Percentiles rank a stretch among this genome's conserved stretches.
Evolutionary conservation across 179 eudicot species (phyloP).

Genomic region (Camellia oleifera): DNA sequence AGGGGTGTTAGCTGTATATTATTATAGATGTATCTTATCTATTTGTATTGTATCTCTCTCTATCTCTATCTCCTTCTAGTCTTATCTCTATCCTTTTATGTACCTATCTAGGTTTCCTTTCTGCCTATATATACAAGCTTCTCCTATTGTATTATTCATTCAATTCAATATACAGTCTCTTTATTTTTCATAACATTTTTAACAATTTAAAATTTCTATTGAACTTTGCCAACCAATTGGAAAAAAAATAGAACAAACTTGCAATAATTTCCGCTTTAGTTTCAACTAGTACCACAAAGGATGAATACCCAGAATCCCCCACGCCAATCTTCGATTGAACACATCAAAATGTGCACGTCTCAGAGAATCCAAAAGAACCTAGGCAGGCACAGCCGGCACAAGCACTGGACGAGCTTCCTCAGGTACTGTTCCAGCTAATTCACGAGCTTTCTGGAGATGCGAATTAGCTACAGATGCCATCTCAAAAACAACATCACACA

Average conservation of each 20-base stretch:
- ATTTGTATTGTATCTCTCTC: too few relatives aligned
- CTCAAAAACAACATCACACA: conserved; percentile 70
- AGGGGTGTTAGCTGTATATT: too few relatives aligned
- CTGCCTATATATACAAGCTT: too few relatives aligned
- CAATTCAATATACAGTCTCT: too few relatives aligned
- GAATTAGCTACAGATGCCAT: conserved; percentile 87
- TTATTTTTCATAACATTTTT: not conserved
- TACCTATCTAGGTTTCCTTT: too few relatives aligned
- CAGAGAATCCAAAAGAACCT: conserved; percentile 67
- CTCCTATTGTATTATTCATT: too few relatives aligned
- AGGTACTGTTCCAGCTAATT: conserved; percentile 64
- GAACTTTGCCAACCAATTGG: not conserved
- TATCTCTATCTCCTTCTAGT: too few relatives aligned
- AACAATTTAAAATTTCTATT: not conserved
- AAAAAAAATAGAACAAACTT: not conserved
- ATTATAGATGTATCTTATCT: too few relatives aligned
- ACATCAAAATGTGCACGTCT: conserved; percentile 70
- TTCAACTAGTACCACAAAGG: conserved; percentile 84
- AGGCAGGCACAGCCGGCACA: conserved; percentile 82
- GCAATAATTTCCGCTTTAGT: conserved; percentile 76
- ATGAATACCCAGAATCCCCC: conserved; percentile 70
- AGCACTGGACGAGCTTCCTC: conserved; percentile 70
- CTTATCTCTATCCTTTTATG: too few relatives aligned
- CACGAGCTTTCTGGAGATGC: conserved; percentile 79
- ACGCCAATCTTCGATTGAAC: conserved; percentile 65